Evolutionary conservation across 345 rosid genomes (phyloP), one percentile per base, ranked within the genome.

Genomic region (Salix udensis): DNA sequence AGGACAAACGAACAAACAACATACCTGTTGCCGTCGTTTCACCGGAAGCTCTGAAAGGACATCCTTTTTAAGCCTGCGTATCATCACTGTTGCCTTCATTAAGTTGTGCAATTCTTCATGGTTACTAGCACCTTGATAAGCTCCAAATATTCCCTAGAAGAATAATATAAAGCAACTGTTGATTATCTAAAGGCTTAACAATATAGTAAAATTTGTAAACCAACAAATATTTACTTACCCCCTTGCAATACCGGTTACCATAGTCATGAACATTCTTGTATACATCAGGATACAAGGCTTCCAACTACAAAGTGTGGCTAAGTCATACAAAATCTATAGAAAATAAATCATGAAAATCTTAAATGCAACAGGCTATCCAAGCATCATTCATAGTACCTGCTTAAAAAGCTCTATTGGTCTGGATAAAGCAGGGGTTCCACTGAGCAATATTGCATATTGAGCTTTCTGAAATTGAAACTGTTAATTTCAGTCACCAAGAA

Each of bases 351-450:
- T 14, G 65, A 65, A 66, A 28, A 62, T 42, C 73, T 71, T 46
- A 15, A 76, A 76, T 64, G 23, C 53, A 66, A 62, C 37, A 61
- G 37, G 34, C 48, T 66, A 75, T 74, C 68, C 62, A 75, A 40
- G 58, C 30, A 60, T 61, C 77, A 16, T 50, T 24, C 73, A 19
- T 75, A 15, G 53, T 73, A 92, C 98, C 97, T 95, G 98, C 85
- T 95, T 95, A 84, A 86, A 88, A 69, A 95, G 88, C 86, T 95
- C 98, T 82, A 95, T 93, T 31, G 97, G 98, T 82, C 98, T 85
- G 64, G 98, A 95, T 76, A 95, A 87, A 77, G 98, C 98, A 84
- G 98, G 98, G 70, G 97, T 95, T 78, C 98, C 98, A 83, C 96
- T 92, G 34, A 95, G 93, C 79, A 92, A 82, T 34, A 92, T 80